Conservation (phyloP, 225 moss, liverwort and hornwort species). For the Marchantia paleacea region DNA sequence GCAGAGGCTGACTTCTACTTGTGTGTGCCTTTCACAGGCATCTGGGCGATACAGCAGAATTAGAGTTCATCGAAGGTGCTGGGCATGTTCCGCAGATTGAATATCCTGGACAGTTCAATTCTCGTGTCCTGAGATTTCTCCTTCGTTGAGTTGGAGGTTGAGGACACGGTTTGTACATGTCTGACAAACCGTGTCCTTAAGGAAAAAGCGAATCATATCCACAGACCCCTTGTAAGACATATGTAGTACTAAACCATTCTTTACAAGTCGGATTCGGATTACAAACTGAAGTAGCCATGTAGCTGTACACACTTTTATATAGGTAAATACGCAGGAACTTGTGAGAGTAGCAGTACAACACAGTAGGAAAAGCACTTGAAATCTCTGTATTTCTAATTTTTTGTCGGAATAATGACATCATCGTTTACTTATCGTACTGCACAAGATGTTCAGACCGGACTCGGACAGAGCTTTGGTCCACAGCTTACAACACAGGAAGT, state of each 20-base stretch:
- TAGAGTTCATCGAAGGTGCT: constrained; percentile 30
- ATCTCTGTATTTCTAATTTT: background rate
- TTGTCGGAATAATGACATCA: background rate
- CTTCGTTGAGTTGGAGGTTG: background rate
- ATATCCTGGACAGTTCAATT: constrained; percentile 24
- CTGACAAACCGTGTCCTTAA: background rate
- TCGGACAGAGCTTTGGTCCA: background rate
- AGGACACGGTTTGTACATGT: background rate
- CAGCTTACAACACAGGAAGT: background rate
- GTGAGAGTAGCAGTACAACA: background rate
- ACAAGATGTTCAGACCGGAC: background rate
- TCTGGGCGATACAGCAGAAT: constrained; percentile 27
- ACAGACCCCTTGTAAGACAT: background rate
- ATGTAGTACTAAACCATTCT: too few relatives aligned
- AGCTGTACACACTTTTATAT: background rate
- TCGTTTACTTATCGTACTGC: background rate
- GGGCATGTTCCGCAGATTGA: constrained; percentile 50
- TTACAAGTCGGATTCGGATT: too few relatives aligned
- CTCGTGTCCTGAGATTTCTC: constrained; percentile 32
- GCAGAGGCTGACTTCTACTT: background rate
- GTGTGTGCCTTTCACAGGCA: constrained; percentile 24
- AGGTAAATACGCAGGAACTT: background rate
- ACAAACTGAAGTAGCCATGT: too few relatives aligned
- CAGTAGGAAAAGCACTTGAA: background rate
- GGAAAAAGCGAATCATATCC: background rate